Percentiles rank a stretch among this genome's conserved stretches.
Evolutionary conservation across 2,329 filamentous ascomycete genomes (phyloP).

Genomic region (Exophiala dermatitidis): DNA sequence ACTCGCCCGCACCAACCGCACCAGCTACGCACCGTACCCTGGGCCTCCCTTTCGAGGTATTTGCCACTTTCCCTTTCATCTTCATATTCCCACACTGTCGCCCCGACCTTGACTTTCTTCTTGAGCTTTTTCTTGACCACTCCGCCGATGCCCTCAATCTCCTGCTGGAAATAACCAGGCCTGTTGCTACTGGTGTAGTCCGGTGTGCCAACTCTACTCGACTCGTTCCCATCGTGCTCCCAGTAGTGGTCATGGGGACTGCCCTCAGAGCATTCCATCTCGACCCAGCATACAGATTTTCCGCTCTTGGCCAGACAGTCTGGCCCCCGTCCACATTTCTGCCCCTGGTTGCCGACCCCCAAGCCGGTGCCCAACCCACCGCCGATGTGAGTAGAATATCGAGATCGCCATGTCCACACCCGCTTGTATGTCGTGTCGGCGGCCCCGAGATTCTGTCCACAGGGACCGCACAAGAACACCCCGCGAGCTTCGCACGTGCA

Average conservation of each 20-base stretch:
- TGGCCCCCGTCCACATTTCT: slow-evolving; percentile 75
- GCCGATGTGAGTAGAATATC: slow-evolving; percentile 70
- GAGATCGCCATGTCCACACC: slow-evolving; percentile 83
- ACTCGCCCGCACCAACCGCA: slow-evolving; percentile 86
- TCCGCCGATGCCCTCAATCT: slow-evolving; percentile 86
- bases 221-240: slow-evolving; percentile 31
- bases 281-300: slow-evolving; percentile 57
- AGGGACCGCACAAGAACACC: slow-evolving; percentile 81
- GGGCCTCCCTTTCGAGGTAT: slow-evolving; percentile 63
- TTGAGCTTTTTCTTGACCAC: slow-evolving; percentile 83
- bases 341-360: slow-evolving; percentile 78
- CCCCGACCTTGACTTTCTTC: slow-evolving; percentile 71
- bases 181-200: slow-evolving; percentile 32
- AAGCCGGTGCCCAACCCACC: slow-evolving; percentile 78
- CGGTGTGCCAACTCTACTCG: slow-evolving; percentile 13
- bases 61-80: slow-evolving; percentile 62
- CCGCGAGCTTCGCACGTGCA: slow-evolving; percentile 52
- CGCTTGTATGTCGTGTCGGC: slow-evolving; percentile 53
- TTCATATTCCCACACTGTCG: slow-evolving; percentile 76
- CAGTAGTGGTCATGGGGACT: slow-evolving; percentile 40
- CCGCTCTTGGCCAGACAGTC: slow-evolving; percentile 68
- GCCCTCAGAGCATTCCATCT: slow-evolving; percentile 78
- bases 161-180: slow-evolving; percentile 74
- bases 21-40: slow-evolving; percentile 67
- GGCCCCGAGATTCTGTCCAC: slow-evolving; percentile 60